phyloP scores from a whole-genome alignment of 2,329 filamentous ascomycete genomes.

The Ceratocystis cacaofunesta region DNA sequence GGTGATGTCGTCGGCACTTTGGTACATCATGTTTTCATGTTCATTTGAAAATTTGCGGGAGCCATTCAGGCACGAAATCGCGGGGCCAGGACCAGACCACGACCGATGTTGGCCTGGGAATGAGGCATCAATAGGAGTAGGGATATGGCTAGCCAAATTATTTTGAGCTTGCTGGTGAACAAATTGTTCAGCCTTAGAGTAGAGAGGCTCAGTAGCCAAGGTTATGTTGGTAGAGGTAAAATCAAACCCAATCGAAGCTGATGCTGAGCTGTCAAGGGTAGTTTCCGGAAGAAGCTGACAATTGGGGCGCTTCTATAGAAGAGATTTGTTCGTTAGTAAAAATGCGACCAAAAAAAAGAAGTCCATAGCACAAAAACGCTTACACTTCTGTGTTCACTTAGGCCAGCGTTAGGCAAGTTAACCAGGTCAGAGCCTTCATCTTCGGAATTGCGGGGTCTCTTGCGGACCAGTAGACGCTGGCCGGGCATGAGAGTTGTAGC shows the following conservation, averaged over 20 bases:
- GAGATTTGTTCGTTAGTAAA: not conserved
- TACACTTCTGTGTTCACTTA: constrained; percentile 17
- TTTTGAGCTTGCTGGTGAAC: not conserved
- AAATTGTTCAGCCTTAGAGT: constrained; percentile 19
- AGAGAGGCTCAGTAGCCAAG: constrained; percentile 31
- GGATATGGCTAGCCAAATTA: constrained; percentile 33
- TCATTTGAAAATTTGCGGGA: not conserved
- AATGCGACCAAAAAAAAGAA: not conserved
- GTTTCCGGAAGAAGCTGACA: constrained; percentile 8
- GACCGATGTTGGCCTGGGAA: constrained; percentile 34
- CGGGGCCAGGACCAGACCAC: constrained; percentile 30
- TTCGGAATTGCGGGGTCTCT: constrained; percentile 15
- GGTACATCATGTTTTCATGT: not conserved
- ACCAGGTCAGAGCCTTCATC: constrained; percentile 13
- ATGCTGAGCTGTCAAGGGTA: not conserved
- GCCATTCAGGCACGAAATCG: constrained; percentile 4
- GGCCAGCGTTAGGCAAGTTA: constrained; percentile 1
- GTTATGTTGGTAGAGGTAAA: constrained; percentile 30
- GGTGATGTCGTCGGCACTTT: constrained; percentile 24
- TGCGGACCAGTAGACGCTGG: constrained; percentile 13
- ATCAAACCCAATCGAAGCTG: not conserved
- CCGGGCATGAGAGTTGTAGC: constrained; percentile 5
- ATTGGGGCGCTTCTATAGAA: constrained; percentile 15
- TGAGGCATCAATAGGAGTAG: constrained; percentile 44
- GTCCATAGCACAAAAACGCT: not conserved